Conservation (phyloP, 345 rosid species). For the Orychophragmus violaceus region DNA sequence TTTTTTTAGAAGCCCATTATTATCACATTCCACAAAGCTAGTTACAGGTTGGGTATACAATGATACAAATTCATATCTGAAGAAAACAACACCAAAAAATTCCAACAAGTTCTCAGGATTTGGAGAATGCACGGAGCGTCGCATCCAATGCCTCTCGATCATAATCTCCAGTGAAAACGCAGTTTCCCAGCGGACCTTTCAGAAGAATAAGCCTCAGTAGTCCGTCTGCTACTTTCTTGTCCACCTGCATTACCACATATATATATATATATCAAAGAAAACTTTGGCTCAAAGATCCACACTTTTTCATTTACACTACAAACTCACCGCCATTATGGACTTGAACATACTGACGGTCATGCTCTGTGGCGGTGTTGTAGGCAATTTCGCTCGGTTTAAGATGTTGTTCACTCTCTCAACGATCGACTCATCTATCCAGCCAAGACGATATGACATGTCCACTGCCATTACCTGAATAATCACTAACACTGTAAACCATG, state of each 20-base stretch:
- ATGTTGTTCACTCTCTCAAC: constrained; percentile 65
- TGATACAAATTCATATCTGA: neutral
- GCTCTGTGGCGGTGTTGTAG: constrained; percentile 62
- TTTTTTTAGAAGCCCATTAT: neutral
- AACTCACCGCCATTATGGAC: constrained; percentile 90
- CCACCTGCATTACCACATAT: constrained; percentile 49
- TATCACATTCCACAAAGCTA: constrained; percentile 17
- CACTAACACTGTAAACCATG: neutral
- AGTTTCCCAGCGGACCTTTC: constrained; percentile 88
- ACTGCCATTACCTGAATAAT: constrained; percentile 82
- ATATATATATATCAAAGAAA: neutral
- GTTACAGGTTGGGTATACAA: constrained; percentile 18
- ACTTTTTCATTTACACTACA: neutral
- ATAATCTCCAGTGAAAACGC: constrained; percentile 89
- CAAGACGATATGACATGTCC: constrained; percentile 96
- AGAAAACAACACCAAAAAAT: constrained; percentile 2
- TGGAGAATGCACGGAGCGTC: constrained; percentile 64
- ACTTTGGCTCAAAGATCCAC: neutral
- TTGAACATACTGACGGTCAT: constrained; percentile 93
- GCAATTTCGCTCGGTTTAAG: constrained; percentile 63
- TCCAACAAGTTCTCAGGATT: constrained; percentile 6
- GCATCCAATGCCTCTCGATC: constrained; percentile 77
- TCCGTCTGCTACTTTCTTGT: constrained; percentile 99
- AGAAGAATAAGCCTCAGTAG: constrained; percentile 85
- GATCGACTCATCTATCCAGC: constrained; percentile 88